Evolutionary conservation across 2,329 filamentous ascomycete species (phyloP).

Genomic region (Aschersonia sp.): DNA sequence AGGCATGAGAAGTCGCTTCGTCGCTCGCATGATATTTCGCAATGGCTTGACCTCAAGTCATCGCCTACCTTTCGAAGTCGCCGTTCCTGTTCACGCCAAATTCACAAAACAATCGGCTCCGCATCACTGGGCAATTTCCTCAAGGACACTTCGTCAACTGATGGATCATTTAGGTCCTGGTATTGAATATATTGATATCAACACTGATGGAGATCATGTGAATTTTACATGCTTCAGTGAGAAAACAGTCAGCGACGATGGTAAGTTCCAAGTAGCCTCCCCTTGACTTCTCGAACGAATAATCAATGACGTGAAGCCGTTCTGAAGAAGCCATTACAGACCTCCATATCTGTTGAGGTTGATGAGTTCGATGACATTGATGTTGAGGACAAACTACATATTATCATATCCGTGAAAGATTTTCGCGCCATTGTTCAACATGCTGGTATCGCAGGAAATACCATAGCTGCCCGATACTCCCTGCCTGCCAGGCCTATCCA

Average conservation of each 20-base stretch:
- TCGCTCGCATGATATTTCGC: conserved; percentile 59
- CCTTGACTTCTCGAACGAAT: neutral
- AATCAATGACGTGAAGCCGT: conserved; percentile 36
- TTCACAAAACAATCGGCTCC: conserved; percentile 53
- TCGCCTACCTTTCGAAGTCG: conserved; percentile 59
- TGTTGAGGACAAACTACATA: conserved; percentile 62
- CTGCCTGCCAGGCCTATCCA: conserved; percentile 58
- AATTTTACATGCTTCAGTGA: conserved; percentile 75
- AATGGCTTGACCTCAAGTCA: conserved; percentile 70
- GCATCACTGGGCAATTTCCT: conserved; percentile 61
- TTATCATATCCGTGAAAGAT: conserved; percentile 71
- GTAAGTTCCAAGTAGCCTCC: conserved; percentile 11
- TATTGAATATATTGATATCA: conserved; percentile 69
- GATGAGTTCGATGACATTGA: conserved; percentile 65
- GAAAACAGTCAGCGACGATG: conserved; percentile 52
- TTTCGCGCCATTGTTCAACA: conserved; percentile 69
- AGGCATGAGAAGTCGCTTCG: conserved; percentile 57
- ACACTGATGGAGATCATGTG: conserved; percentile 56
- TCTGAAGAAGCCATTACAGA: conserved; percentile 67
- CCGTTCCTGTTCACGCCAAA: conserved; percentile 60
- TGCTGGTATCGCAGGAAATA: conserved; percentile 53
- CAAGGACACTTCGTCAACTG: conserved; percentile 56
- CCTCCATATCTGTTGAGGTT: conserved; percentile 62
- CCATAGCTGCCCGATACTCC: conserved; percentile 56
- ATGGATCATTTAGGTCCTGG: conserved; percentile 71